Evolutionary conservation across 176 grass and related monocot species (phyloP).

Genomic region (Lolium multiflorum): DNA sequence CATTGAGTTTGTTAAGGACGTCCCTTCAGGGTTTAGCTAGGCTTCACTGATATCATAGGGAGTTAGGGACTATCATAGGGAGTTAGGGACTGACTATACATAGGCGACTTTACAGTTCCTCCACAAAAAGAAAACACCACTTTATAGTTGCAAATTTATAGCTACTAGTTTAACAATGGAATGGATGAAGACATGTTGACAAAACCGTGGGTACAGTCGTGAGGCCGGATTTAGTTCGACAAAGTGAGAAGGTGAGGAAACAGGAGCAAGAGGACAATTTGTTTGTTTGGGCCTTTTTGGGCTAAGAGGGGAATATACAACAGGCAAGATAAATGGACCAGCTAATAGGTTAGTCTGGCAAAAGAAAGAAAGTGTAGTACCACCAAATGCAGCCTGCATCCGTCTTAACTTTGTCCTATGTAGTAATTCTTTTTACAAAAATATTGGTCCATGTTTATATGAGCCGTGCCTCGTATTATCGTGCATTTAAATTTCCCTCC

Average conservation of each 20-base stretch:
- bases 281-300: not conserved
- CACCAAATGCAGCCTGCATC: constrained; percentile 17
- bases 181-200: not conserved
- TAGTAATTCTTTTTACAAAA: too few relatives aligned
- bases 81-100: too few relatives aligned
- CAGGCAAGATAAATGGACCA: not conserved
- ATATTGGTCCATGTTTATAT: too few relatives aligned
- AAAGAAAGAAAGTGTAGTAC: not conserved
- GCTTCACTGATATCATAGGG: not conserved
- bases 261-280: not conserved
- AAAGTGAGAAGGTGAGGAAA: not conserved
- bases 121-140: too few relatives aligned
- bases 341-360: not conserved
- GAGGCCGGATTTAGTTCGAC: constrained; percentile 25
- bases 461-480: too few relatives aligned
- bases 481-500: too few relatives aligned
- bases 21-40: not conserved
- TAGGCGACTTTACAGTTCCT: too few relatives aligned
- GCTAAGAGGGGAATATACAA: not conserved
- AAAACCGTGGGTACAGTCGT: constrained; percentile 4
- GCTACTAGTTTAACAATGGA: too few relatives aligned
- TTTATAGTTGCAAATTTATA: too few relatives aligned
- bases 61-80: too few relatives aligned
- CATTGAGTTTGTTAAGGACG: too few relatives aligned
- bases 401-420: not conserved